phyloP scores from a whole-genome alignment of 495 filamentous ascomycete species.

The Massariosphaeria phaeospora region DNA sequence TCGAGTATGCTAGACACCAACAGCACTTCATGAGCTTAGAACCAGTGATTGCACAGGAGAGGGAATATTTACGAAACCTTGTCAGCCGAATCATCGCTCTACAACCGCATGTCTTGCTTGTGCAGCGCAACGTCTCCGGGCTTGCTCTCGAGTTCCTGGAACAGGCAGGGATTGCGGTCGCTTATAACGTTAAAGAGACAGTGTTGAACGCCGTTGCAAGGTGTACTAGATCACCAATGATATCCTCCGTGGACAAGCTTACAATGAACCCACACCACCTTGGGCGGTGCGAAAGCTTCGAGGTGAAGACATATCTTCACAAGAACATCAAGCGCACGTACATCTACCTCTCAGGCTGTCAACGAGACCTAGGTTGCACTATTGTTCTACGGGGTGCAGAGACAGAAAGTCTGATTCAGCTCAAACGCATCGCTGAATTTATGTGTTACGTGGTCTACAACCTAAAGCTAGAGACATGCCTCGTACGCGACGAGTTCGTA shows the following conservation, averaged over 20 bases:
- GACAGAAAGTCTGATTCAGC: constrained; percentile 60
- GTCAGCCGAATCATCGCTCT: constrained; percentile 87
- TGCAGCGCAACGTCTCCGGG: constrained; percentile 85
- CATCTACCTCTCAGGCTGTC: constrained; percentile 88
- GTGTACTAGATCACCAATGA: constrained; percentile 83
- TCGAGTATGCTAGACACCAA: constrained; percentile 93
- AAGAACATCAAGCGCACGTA: constrained; percentile 83
- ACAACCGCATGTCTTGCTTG: constrained; percentile 76
- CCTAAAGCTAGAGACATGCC: constrained; percentile 86
- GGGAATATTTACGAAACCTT: constrained; percentile 87
- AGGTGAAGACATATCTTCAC: constrained; percentile 90
- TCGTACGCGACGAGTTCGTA: constrained; percentile 95
- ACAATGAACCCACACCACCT: constrained; percentile 71
- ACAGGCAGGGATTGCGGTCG: constrained; percentile 83
- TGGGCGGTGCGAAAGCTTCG: constrained; percentile 78
- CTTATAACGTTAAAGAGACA: constrained; percentile 91
- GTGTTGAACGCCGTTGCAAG: constrained; percentile 92
- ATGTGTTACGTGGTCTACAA: constrained; percentile 99
- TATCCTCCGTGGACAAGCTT: constrained; percentile 93
- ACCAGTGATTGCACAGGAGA: constrained; percentile 93
- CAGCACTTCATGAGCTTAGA: constrained; percentile 98
- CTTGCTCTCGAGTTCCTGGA: constrained; percentile 82
- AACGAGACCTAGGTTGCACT: constrained; percentile 91
- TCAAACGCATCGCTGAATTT: constrained; percentile 95
- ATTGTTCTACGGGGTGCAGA: constrained; percentile 86